These are phyloP conservation scores for Noccaea bulbosa DNA, from an alignment of 345 rosid species.

Conservation along the genomic window DNA sequence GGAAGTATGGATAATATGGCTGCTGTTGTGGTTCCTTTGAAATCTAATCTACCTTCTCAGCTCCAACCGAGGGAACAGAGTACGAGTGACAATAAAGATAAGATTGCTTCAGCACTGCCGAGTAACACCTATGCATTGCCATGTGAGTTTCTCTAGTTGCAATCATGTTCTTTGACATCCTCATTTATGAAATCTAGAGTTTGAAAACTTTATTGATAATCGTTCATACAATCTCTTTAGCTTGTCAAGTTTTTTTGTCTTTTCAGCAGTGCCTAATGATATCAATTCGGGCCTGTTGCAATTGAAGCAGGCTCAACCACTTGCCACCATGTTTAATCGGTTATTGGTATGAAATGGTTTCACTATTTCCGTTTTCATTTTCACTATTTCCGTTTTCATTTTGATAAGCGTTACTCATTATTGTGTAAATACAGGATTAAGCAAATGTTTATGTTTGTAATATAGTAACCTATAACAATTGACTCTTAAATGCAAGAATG, in stretches of 20 bases:
- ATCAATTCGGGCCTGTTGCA: constrained; percentile 47
- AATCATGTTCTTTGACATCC: constrained; percentile 11
- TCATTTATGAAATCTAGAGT: constrained; percentile 10
- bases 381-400: constrained; percentile 14
- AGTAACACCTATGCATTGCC: constrained; percentile 48
- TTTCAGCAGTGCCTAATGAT: constrained; percentile 47
- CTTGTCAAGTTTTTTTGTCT: constrained; percentile 32
- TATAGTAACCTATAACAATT: neutral
- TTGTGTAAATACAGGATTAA: constrained; percentile 2
- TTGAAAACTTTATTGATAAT: constrained; percentile 2
- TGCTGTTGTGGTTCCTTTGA: constrained; percentile 75
- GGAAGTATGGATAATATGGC: constrained; percentile 94
- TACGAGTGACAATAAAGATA: constrained; percentile 43
- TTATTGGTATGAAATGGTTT: constrained; percentile 64
- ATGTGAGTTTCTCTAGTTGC: constrained; percentile 50
- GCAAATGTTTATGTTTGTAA: neutral
- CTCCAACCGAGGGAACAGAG: constrained; percentile 48
- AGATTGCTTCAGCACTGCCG: constrained; percentile 42
- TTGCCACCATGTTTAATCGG: constrained; percentile 62
- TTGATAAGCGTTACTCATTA: constrained; percentile 11
- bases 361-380: constrained; percentile 24
- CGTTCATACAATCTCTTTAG: constrained; percentile 27
- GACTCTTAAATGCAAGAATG: constrained; percentile 8
- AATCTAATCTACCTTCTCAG: constrained; percentile 52
- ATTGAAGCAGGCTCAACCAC: constrained; percentile 57